Percentiles rank a stretch among this genome's conserved stretches.
phyloP scores from a whole-genome alignment of 164 flowering plant genomes.

The Piper betle region DNA sequence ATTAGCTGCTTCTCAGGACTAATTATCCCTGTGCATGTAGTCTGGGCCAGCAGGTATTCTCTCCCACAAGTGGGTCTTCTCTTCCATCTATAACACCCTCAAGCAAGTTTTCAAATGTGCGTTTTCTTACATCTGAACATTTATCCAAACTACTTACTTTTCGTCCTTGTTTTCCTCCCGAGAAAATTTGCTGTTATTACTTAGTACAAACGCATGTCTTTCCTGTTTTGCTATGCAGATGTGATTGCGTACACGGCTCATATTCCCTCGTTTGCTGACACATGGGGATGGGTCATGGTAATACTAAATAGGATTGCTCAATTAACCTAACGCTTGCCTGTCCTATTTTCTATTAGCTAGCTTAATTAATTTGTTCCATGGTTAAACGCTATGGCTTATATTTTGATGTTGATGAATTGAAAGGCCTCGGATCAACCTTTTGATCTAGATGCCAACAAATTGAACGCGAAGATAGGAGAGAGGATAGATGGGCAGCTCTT shows the following conservation, averaged over 20 bases:
- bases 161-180: neutral
- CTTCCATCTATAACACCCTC: slow-evolving; percentile 86
- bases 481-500: slow-evolving; percentile 53
- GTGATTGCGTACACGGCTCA: slow-evolving; percentile 91
- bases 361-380: neutral
- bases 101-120: slow-evolving; percentile 79
- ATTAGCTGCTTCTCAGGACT: neutral
- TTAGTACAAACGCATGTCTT: neutral
- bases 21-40: slow-evolving; percentile 15
- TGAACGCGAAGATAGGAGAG: slow-evolving; percentile 47
- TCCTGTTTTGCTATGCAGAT: slow-evolving; percentile 39
- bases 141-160: neutral
- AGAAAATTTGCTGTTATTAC: neutral
- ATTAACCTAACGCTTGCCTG: neutral
- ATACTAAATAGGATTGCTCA: neutral
- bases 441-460: slow-evolving; percentile 33
- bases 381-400: neutral
- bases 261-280: slow-evolving; percentile 91
- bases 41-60: slow-evolving; percentile 95
- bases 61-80: slow-evolving; percentile 80
- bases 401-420: neutral
- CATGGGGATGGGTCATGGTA: slow-evolving; percentile 99
- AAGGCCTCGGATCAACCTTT: slow-evolving; percentile 79
- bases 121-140: slow-evolving; percentile 8
- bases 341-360: neutral